Conservation (phyloP, 2,329 filamentous ascomycete species). For the Chrysoporthe puriensis region DNA sequence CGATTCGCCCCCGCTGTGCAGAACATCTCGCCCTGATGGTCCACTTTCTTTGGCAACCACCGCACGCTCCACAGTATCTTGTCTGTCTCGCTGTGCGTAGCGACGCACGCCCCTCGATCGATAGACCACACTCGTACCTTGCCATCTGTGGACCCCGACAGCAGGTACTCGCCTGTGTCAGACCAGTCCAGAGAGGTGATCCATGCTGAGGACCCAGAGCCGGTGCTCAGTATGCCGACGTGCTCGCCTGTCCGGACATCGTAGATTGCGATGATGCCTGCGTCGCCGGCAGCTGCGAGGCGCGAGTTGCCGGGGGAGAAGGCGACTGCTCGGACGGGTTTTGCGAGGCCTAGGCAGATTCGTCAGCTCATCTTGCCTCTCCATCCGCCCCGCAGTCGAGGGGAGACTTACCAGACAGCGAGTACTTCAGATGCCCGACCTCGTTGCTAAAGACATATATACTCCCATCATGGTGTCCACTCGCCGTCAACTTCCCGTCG, state of each 20-base stretch:
- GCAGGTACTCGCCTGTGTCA: conserved; percentile 85
- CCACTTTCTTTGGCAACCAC: conserved; percentile 75
- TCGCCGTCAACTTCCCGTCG: conserved; percentile 85
- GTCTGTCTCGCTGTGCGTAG: conserved; percentile 90
- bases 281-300: conserved; percentile 88
- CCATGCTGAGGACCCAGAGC: conserved; percentile 78
- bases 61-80: conserved; percentile 81
- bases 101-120: conserved; percentile 80
- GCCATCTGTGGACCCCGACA: conserved; percentile 88
- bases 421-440: conserved; percentile 82
- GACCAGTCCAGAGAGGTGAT: conserved; percentile 92
- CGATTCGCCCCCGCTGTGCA: conserved; percentile 77
- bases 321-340: conserved; percentile 80
- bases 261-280: conserved; percentile 86
- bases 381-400: neutral
- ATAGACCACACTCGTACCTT: conserved; percentile 97
- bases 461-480: conserved; percentile 88
- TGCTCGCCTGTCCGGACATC: conserved; percentile 92
- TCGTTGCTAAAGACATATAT: conserved; percentile 96
- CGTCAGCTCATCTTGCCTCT: neutral
- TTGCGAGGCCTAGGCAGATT: conserved; percentile 68
- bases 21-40: conserved; percentile 69
- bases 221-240: conserved; percentile 71
- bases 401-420: conserved; percentile 69
- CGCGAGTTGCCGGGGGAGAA: conserved; percentile 87